These are phyloP conservation scores for Solanum etuberosum DNA, from an alignment of 257 asterid species.

Conservation along the genomic window DNA sequence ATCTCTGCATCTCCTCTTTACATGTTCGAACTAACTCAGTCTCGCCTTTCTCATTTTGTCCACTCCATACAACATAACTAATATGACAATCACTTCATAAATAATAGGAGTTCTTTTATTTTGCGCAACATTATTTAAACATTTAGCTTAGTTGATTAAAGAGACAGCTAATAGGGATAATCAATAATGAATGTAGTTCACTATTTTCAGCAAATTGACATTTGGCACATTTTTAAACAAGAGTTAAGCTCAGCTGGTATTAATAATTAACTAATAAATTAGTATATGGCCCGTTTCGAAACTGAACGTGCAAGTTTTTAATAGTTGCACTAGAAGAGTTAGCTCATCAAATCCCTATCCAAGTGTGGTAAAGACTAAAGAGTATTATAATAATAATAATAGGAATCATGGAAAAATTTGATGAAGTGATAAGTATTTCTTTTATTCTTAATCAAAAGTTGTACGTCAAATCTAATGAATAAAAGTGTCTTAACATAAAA, in stretches of 20 bases:
- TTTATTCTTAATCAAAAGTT: neutral
- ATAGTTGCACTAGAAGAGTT: neutral
- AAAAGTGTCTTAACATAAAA: neutral
- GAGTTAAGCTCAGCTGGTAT: neutral
- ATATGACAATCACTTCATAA: no score
- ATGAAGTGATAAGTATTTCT: neutral
- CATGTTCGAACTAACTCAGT: neutral
- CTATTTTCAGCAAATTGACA: neutral
- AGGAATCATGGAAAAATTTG: neutral
- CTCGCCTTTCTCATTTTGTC: neutral
- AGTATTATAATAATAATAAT: neutral
- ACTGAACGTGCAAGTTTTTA: neutral
- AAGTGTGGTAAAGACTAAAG: neutral
- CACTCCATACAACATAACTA: neutral
- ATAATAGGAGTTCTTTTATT: neutral
- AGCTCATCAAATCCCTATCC: neutral
- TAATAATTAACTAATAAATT: neutral
- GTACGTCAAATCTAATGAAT: neutral
- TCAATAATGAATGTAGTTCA: neutral
- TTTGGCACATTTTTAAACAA: neutral
- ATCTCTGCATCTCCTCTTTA: neutral
- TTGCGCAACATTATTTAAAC: neutral
- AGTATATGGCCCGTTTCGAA: neutral
- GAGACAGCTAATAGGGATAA: neutral
- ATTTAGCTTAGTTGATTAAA: neutral